Evolutionary conservation across 805 yeast genomes (phyloP).

Genomic region (Peterozyma toletana): DNA sequence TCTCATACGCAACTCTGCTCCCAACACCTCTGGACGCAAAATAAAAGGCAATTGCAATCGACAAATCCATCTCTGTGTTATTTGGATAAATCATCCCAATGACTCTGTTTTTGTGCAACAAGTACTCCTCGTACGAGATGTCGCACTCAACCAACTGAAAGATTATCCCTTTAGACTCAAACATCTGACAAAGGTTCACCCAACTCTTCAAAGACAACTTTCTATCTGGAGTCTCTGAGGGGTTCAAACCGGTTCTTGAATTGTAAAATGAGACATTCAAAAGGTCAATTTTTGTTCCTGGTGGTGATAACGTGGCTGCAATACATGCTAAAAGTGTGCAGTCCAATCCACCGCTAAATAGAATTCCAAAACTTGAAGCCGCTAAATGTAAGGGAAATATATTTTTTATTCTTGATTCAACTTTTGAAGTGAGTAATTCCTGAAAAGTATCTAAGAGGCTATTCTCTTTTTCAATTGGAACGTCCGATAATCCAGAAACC

Average conservation of each 20-base stretch:
- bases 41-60: slow-evolving; percentile 92
- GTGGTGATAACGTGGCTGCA: slow-evolving; percentile 24
- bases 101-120: slow-evolving; percentile 43
- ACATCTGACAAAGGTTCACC: slow-evolving; percentile 36
- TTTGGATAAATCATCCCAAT: slow-evolving; percentile 71
- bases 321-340: slow-evolving; percentile 75
- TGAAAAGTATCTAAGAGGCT: slow-evolving; percentile 16
- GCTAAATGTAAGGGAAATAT: slow-evolving; percentile 47
- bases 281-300: slow-evolving; percentile 52
- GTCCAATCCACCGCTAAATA: slow-evolving; percentile 94
- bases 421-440: slow-evolving; percentile 26
- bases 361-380: slow-evolving; percentile 41
- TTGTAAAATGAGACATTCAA: slow-evolving; percentile 90
- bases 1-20: slow-evolving; percentile 12
- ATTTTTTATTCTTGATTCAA: slow-evolving; percentile 44
- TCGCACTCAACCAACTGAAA: slow-evolving; percentile 63
- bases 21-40: slow-evolving; percentile 72
- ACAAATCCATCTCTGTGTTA: slow-evolving; percentile 88
- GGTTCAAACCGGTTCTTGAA: slow-evolving; percentile 59
- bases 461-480: neutral
- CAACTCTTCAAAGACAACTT: slow-evolving; percentile 62
- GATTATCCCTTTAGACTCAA: slow-evolving; percentile 23
- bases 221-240: slow-evolving; percentile 81
- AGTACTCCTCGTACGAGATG: slow-evolving; percentile 64
- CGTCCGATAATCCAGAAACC: slow-evolving; percentile 7